Base-by-base conservation (phyloP, 2,329 filamentous ascomycete genomes). In the Fusarium anguioides region DNA sequence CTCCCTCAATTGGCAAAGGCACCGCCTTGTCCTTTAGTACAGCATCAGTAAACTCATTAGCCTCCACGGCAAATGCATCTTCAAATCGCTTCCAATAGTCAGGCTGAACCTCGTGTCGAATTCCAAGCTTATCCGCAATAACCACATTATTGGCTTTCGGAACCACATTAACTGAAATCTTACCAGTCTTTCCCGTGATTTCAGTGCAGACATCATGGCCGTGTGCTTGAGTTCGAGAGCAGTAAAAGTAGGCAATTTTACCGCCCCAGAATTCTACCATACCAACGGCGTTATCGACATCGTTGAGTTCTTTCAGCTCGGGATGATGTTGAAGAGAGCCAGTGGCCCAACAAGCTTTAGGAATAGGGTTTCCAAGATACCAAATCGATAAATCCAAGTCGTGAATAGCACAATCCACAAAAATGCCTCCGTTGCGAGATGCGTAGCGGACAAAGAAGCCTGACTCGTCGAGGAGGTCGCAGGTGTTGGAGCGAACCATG, bases 361-460 rank as follows among this genome's bases (percentile, higher is more conserved):
- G 64, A 0, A 60, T 20, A 0, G 64, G 60, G 17, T 68, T 60
- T 1, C 70, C 69, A 4, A 77, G 60, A 44, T 74, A 76, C 75
- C 75, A 77, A 12, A 76, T 60, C 0, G 74, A 68, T 2, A 76
- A 45, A 24, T 76, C 75, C 0, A 91, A 91, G 71, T 91, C 89
- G 77, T 91, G 89, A 71, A 91, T 87, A 37, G 85, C 86, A 77
- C 86, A 89, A 78, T 91, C 89, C 51, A 91, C 88, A 66, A 91
- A 91, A 72, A 91, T 89, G 5, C 88, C 89, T 27, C 89, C 89
- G 2, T 81, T 85, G 76, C 85, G 87, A 56, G 87, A 79, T 3
- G 89, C 87, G 74, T 91, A 91, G 12, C 82, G 80, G 39, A 91
- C 87, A 75, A 90, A 91, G 81, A 90, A 91, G 26, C 88, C 88